These are phyloP conservation scores for Penicillium griseofulvum DNA, from an alignment of 2,329 filamentous ascomycete species.

Conservation along the genomic window DNA sequence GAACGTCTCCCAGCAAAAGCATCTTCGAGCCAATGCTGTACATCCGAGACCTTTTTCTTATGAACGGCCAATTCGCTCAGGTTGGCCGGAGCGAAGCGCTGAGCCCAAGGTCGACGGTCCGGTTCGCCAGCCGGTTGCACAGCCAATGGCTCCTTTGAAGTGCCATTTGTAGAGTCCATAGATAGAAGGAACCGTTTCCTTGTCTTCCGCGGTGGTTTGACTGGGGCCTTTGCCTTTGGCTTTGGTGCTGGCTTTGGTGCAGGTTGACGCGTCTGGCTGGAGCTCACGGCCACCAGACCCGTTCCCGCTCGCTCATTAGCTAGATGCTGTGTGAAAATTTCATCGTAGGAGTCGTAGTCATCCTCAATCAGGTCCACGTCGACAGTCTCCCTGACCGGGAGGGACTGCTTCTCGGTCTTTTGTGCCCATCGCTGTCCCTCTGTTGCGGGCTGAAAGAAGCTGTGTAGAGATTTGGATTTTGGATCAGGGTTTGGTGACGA, in stretches of 20 bases:
- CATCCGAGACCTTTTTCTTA: conserved; percentile 88
- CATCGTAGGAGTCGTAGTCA: conserved; percentile 40
- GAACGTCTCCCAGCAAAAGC: conserved; percentile 60
- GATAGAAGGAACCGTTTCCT: conserved; percentile 32
- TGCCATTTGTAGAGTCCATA: background rate
- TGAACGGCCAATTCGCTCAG: conserved; percentile 88
- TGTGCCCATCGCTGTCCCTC: conserved; percentile 42
- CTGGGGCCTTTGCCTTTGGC: background rate
- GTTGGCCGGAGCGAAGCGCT: conserved; percentile 72
- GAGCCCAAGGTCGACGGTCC: conserved; percentile 78
- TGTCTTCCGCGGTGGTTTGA: conserved; percentile 10
- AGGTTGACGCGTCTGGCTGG: conserved; percentile 5
- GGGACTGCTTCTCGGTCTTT: conserved; percentile 23
- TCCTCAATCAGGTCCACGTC: conserved; percentile 43
- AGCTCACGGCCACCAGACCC: conserved; percentile 1
- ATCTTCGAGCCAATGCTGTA: conserved; percentile 75
- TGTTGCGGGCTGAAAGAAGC: conserved; percentile 42
- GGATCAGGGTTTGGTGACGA: conserved; percentile 6
- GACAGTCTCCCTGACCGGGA: conserved; percentile 15
- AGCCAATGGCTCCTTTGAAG: conserved; percentile 11
- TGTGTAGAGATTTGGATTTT: conserved; percentile 38
- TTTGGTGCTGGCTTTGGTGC: conserved; percentile 17
- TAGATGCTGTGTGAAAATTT: conserved; percentile 37
- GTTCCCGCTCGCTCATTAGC: conserved; percentile 19
- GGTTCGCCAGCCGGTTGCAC: background rate